Conservation (phyloP, 805 yeast species). For the Ogataea nitratoaversa region DNA sequence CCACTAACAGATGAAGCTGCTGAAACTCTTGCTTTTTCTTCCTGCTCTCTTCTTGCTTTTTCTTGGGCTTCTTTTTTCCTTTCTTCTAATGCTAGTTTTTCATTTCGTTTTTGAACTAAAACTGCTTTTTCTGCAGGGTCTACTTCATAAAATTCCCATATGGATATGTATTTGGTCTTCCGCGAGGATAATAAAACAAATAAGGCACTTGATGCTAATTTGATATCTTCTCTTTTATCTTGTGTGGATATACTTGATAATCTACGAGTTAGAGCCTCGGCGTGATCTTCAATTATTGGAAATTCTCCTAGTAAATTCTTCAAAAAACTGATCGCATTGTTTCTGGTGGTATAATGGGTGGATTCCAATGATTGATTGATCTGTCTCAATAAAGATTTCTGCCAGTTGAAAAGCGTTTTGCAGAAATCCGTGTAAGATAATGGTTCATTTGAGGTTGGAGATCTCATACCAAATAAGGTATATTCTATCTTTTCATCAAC, state of each 20-base stretch:
- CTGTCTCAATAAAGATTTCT: conserved; percentile 42
- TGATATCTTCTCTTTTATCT: conserved; percentile 77
- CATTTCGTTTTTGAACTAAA: conserved; percentile 22
- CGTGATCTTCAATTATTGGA: conserved; percentile 67
- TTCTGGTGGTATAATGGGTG: conserved; percentile 68
- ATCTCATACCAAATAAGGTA: conserved; percentile 12
- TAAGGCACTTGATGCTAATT: conserved; percentile 69
- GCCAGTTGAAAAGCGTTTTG: conserved; percentile 49
- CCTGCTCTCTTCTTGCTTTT: conserved; percentile 15
- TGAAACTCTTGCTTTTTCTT: conserved; percentile 9
- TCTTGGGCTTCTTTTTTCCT: conserved; percentile 11
- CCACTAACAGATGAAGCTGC: conserved; percentile 1
- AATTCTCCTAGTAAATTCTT: conserved; percentile 55
- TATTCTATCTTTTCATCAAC: conserved; percentile 1
- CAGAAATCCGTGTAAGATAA: conserved; percentile 34
- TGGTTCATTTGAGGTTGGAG: conserved; percentile 18
- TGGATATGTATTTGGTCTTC: conserved; percentile 43
- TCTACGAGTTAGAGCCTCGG: conserved; percentile 43
- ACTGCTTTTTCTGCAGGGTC: conserved; percentile 40
- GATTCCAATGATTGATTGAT: conserved; percentile 40
- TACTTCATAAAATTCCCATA: conserved; percentile 53
- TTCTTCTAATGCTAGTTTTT: conserved; percentile 17
- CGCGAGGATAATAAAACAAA: conserved; percentile 61
- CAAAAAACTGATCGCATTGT: conserved; percentile 75
- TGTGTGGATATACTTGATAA: conserved; percentile 43